Conservation (phyloP, 78 protist genomes). For the Cyanophora paradoxa region DNA sequence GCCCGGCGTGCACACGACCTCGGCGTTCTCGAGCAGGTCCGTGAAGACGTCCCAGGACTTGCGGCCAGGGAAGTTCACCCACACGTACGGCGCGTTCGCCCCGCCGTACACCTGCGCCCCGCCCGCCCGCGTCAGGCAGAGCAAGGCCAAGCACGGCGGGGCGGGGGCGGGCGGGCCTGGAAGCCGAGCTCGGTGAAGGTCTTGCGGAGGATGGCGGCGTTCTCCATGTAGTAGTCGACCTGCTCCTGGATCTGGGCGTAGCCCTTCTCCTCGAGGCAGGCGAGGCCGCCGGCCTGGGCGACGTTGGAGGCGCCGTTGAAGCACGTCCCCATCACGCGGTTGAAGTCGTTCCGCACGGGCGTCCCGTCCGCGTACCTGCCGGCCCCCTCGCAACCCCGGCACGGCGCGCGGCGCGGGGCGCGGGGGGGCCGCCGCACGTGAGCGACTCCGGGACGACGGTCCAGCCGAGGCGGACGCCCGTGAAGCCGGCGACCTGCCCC, state of each 20-base stretch:
- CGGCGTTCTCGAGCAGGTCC: neutral
- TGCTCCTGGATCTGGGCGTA: neutral
- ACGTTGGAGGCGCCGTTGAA: slow-evolving; percentile 17
- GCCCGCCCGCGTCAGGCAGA: too few relatives aligned
- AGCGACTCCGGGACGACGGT: slow-evolving; percentile 2
- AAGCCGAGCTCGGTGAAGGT: neutral
- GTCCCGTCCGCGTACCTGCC: too few relatives aligned
- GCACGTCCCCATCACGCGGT: slow-evolving; percentile 12
- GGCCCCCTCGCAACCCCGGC: too few relatives aligned
- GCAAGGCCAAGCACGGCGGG: too few relatives aligned
- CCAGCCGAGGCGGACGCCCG: slow-evolving; percentile 20
- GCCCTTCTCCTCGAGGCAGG: slow-evolving; percentile 12
- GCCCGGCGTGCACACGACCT: slow-evolving; percentile 12
- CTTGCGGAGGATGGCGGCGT: neutral
- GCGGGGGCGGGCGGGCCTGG: too few relatives aligned
- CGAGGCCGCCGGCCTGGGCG: slow-evolving; percentile 4
- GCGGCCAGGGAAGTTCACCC: neutral
- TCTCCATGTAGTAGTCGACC: slow-evolving; percentile 10
- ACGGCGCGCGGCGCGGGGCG: too few relatives aligned
- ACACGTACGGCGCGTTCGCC: slow-evolving; percentile 4
- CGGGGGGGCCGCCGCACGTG: neutral
- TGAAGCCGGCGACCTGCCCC: slow-evolving; percentile 20
- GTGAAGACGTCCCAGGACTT: slow-evolving; percentile 12
- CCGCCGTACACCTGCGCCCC: slow-evolving; percentile 13
- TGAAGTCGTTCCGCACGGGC: slow-evolving; percentile 1